These are phyloP conservation scores for Dactylellina drechsleri DNA, from an alignment of 2,329 filamentous ascomycete genomes.

Conservation along the genomic window DNA sequence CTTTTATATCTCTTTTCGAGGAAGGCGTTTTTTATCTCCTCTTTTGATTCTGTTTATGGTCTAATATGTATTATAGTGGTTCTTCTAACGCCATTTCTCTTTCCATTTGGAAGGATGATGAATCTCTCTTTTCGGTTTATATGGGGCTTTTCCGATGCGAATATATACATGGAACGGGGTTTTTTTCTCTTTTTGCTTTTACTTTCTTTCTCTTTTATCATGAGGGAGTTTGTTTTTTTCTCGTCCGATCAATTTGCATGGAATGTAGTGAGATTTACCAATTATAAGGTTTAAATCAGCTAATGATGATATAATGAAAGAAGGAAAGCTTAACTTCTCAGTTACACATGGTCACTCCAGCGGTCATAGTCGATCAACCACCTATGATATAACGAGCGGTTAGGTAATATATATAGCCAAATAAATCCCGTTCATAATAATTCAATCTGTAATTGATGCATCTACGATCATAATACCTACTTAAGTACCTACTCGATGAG, in stretches of 20 bases:
- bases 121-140: conserved; percentile 10
- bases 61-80: conserved; percentile 48
- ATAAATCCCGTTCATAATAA: no score
- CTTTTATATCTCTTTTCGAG: conserved; percentile 30
- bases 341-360: no score
- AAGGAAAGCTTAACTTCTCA: no score
- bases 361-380: no score
- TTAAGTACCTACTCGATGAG: no score
- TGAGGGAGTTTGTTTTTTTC: background rate
- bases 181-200: background rate
- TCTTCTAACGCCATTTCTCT: conserved; percentile 35
- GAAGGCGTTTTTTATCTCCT: conserved; percentile 41
- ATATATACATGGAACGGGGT: conserved; percentile 29
- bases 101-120: conserved; percentile 16
- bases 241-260: background rate
- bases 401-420: no score
- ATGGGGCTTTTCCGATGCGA: conserved; percentile 11
- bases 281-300: no score
- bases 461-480: no score
- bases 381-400: no score
- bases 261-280: background rate
- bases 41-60: conserved; percentile 6
- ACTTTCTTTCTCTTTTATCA: background rate
- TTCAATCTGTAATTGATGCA: no score
- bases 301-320: no score